phyloP scores from a whole-genome alignment of 2,329 filamentous ascomycete species.

The Microcyclospora pomicola region DNA sequence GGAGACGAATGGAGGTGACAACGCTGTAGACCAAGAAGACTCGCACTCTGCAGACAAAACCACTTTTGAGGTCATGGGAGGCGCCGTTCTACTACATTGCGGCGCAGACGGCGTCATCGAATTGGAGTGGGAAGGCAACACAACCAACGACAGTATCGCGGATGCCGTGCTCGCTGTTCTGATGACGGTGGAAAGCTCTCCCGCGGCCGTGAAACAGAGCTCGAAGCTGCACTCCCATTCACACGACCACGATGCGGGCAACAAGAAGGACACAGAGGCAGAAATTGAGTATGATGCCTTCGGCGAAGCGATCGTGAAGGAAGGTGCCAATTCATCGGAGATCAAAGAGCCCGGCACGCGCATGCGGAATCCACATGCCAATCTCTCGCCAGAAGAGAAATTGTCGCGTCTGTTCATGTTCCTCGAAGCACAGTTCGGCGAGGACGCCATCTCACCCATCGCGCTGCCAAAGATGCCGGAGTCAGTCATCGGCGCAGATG shows the following conservation, averaged over 20 bases:
- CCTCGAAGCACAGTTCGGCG: slow-evolving; percentile 89
- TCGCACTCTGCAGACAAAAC: slow-evolving; percentile 12
- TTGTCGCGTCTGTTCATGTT: slow-evolving; percentile 85
- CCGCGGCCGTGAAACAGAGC: slow-evolving; percentile 82
- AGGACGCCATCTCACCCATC: slow-evolving; percentile 67
- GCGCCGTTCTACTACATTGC: slow-evolving; percentile 60
- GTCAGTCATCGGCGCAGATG: slow-evolving; percentile 4
- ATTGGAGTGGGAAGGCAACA: slow-evolving; percentile 94
- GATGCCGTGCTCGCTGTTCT: slow-evolving; percentile 91
- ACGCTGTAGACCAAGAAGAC: background rate
- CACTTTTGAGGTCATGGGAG: slow-evolving; percentile 67
- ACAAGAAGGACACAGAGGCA: slow-evolving; percentile 5
- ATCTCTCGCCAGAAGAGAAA: slow-evolving; percentile 58
- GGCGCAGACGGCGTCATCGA: slow-evolving; percentile 62
- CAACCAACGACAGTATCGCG: slow-evolving; percentile 95
- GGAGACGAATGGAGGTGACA: slow-evolving; percentile 39
- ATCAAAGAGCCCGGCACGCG: slow-evolving; percentile 5
- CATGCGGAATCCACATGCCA: slow-evolving; percentile 58
- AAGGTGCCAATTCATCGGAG: background rate
- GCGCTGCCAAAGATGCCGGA: slow-evolving; percentile 44
- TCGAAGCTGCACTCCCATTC: slow-evolving; percentile 35
- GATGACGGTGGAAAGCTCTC: slow-evolving; percentile 82
- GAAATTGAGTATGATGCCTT: slow-evolving; percentile 5
- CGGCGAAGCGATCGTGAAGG: slow-evolving; percentile 3
- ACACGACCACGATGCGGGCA: slow-evolving; percentile 16